phyloP scores from a whole-genome alignment of 768 basidiomycete genomes.

The Botryobasidium botryosum region DNA sequence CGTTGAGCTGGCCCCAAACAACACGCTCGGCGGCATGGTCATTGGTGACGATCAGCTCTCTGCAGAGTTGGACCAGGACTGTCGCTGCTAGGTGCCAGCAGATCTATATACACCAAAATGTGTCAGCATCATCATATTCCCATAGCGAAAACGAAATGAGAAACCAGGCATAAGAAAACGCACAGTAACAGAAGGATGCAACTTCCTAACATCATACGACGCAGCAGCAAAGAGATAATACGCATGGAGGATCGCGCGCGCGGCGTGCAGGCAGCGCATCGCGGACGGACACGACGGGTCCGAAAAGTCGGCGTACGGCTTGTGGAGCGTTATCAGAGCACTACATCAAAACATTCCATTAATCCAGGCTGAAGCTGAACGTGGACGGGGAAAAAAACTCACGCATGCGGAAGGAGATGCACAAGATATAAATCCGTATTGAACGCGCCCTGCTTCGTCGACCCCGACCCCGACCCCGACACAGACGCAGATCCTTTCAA shows the following conservation, averaged over 20 bases:
- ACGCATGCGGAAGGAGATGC: conserved; percentile 76
- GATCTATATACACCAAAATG: conserved; percentile 22
- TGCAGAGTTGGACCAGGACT: conserved; percentile 73
- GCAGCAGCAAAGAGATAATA: conserved; percentile 69
- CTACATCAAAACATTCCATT: conserved; percentile 25
- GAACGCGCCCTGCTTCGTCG: conserved; percentile 39
- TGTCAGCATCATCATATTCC: not conserved
- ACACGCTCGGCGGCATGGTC: conserved; percentile 56
- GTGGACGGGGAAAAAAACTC: conserved; percentile 20
- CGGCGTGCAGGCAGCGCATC: conserved; percentile 54
- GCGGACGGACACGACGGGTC: conserved; percentile 51
- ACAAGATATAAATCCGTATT: conserved; percentile 82
- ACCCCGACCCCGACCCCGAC: no score
- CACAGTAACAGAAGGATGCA: conserved; percentile 73
- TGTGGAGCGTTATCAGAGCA: conserved; percentile 77
- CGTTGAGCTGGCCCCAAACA: conserved; percentile 79
- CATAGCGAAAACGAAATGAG: not conserved
- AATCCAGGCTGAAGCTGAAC: conserved; percentile 5
- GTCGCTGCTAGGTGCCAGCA: conserved; percentile 87
- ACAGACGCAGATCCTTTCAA: no score
- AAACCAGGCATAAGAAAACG: conserved; percentile 27
- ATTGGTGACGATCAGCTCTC: conserved; percentile 68
- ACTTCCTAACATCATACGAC: conserved; percentile 57
- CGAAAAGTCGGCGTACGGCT: conserved; percentile 62
- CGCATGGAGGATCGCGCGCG: conserved; percentile 52